Conservation (phyloP, 1,284 basidiomycete genomes). For the Fistulina hepatica region DNA sequence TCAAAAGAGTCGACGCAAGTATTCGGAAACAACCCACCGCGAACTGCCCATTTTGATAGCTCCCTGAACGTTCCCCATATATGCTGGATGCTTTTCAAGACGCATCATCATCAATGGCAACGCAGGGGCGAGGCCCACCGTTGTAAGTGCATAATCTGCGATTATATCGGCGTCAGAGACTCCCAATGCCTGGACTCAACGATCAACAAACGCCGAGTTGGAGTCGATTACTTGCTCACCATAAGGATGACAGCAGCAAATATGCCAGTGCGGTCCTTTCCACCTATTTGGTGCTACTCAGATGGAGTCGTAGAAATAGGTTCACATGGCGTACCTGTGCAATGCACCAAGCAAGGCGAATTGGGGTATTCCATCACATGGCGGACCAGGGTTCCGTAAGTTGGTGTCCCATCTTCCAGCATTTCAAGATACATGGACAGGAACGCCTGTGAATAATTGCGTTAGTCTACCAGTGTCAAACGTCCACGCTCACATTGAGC, state of each 20-base stretch:
- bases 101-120: conserved; percentile 24
- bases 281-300: conserved; percentile 20
- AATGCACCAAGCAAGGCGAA: conserved; percentile 32
- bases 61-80: conserved; percentile 29
- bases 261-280: conserved; percentile 35
- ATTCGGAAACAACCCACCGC: conserved; percentile 19
- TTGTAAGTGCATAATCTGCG: conserved; percentile 31
- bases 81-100: conserved; percentile 24
- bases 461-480: background rate
- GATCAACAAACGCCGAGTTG: background rate
- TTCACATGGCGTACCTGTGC: conserved; percentile 26
- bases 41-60: conserved; percentile 27
- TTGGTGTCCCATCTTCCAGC: conserved; percentile 23
- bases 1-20: conserved; percentile 1
- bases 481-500: conserved; percentile 17
- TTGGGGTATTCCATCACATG: conserved; percentile 29
- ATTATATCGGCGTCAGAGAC: conserved; percentile 30
- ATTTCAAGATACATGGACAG: conserved; percentile 24
- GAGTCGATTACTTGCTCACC: conserved; percentile 15
- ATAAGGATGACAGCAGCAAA: conserved; percentile 28
- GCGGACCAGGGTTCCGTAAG: conserved; percentile 26
- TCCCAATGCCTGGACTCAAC: conserved; percentile 26
- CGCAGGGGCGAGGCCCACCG: conserved; percentile 28
- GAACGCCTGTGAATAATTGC: conserved; percentile 21
- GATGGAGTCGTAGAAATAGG: conserved; percentile 4